Evolutionary conservation across 331 rosid genomes (phyloP).

Genomic region (Malus hybrid): DNA sequence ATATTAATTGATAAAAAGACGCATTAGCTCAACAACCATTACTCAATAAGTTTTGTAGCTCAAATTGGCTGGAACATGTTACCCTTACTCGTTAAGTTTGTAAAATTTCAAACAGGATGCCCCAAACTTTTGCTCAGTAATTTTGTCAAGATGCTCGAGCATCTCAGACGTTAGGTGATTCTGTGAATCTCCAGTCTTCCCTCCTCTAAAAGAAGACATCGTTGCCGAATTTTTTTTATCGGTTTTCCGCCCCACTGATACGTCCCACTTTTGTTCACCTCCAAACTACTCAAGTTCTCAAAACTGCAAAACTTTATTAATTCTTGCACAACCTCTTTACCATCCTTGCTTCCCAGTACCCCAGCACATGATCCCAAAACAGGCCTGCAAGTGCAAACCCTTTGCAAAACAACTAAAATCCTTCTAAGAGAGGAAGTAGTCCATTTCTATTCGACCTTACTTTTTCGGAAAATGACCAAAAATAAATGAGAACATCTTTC

Average conservation of each 20-base stretch:
- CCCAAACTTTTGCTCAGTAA: conserved; percentile 3
- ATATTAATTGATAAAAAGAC: no score
- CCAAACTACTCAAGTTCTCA: conserved; percentile 5
- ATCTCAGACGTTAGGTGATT: background rate
- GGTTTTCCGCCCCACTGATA: background rate
- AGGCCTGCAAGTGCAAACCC: background rate
- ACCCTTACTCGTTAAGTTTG: background rate
- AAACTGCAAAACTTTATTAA: conserved; percentile 6
- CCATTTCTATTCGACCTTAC: background rate
- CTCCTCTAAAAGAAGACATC: background rate
- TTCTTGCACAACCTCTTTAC: background rate
- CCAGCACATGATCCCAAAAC: conserved; percentile 2
- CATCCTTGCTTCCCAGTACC: conserved; percentile 14
- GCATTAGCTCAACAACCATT: no score
- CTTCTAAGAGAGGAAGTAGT: background rate
- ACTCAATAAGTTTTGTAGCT: no score
- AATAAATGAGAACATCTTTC: conserved; percentile 14
- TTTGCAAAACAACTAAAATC: conserved; percentile 6
- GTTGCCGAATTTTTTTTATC: background rate
- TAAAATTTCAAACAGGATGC: background rate
- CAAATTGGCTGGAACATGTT: no score
- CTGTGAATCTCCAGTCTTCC: conserved; percentile 1
- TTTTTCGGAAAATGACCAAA: conserved; percentile 2
- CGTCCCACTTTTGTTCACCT: conserved; percentile 8
- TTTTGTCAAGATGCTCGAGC: conserved; percentile 1